Evolutionary conservation across 257 asterid genomes (phyloP).

Genomic region (Nicotiana undulata): DNA sequence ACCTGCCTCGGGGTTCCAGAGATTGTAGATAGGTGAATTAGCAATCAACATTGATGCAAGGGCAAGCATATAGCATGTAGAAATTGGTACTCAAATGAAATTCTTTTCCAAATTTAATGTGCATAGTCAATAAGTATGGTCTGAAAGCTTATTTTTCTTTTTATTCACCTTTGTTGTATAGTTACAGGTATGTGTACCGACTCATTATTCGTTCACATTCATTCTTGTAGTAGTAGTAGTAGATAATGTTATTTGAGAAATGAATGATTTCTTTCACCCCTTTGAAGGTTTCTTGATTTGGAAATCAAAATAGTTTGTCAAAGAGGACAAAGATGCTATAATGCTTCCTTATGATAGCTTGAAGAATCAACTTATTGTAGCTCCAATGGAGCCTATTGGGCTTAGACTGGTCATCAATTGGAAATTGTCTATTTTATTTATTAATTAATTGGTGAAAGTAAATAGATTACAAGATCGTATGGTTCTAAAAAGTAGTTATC

Average conservation of each 20-base stretch:
- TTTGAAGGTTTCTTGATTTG: neutral
- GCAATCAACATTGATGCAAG: neutral
- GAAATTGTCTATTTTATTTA: neutral
- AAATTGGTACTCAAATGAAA: neutral
- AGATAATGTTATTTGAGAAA: neutral
- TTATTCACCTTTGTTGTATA: neutral
- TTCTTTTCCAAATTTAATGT: slow-evolving; percentile 6
- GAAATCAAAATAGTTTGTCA: neutral
- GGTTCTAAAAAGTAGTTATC: neutral
- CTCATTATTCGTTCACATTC: slow-evolving; percentile 3
- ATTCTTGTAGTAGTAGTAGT: neutral
- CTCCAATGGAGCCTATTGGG: too few relatives aligned
- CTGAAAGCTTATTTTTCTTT: neutral
- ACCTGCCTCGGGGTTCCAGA: neutral
- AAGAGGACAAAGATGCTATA: neutral
- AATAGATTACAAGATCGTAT: neutral
- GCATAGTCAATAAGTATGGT: slow-evolving; percentile 1
- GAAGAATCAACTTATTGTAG: neutral
- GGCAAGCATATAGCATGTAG: neutral
- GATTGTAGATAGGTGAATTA: neutral
- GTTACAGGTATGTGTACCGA: neutral
- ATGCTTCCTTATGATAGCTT: neutral
- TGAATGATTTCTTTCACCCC: neutral
- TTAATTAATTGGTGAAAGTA: neutral
- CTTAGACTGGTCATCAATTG: neutral